Evolutionary conservation across 352 stramenopile species (phyloP), one percentile per base, ranked within the genome.

Genomic region (Phytophthora litchii): DNA sequence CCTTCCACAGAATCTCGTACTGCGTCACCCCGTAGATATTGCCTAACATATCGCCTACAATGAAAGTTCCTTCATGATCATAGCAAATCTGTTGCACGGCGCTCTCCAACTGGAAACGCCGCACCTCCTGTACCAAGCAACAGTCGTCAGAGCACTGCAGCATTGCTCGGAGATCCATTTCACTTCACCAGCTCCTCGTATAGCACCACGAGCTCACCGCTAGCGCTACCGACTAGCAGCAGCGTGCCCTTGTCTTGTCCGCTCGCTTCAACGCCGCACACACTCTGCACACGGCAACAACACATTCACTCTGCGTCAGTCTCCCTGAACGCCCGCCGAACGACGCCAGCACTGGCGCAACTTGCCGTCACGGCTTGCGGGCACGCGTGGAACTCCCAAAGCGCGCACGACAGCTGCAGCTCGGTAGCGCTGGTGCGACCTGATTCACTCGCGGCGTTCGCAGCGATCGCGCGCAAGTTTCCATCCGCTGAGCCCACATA

Each of bases 1-100:
- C 76, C 69, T 84, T 83, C 76, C 78, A 86, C 8, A 74, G 43
- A 16, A 88, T 57, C 29, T 84, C 72, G 60, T 83, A 76, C 52
- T 70, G 76, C 36, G 72, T 83, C 27, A 85, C 61, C 12, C 74
- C 67, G 51, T 86, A 88, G 20, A 88, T 45, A 32, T 70, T 67
- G 14, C 76, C 78, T 4, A 69, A 53, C 23, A 58, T 29, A 46
- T 88, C 78, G 21, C 69, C 76, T 2, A 67, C 74, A 29, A 86
- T 41, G 37, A 86, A 86, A 45, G 72, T 60, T n/a, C 57, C 60
- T 32, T 60, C 52, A 10, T 25, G 29, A n/a, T 63, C 49, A 36
- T 76, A 60, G 53, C 61, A 65, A 49, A 88, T 64, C 16, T 64
- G 36, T 14, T 80, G 59, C 40, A 84, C 73, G 10, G 70, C 65